Evolutionary conservation across 139 green algal genomes (phyloP), one percentile per base, ranked within the genome.

Genomic region (Marvania coccoides): DNA sequence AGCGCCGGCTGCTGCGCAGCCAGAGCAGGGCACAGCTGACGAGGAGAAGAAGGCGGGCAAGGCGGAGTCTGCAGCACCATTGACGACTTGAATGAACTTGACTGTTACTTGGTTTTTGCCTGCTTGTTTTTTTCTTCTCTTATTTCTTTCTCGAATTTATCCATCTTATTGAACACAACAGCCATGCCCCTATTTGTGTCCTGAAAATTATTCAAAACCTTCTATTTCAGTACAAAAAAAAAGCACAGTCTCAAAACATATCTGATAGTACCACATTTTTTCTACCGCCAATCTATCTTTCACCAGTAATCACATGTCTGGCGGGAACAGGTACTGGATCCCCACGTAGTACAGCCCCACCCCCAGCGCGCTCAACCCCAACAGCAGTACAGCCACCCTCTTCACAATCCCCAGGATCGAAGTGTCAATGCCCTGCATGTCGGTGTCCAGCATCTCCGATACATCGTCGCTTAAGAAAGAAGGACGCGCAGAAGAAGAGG

Each of bases 301-400:
- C 70, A 7, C n/a, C n/a, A n/a, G n/a, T n/a, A n/a, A n/a, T n/a
- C n/a, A n/a, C n/a, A n/a, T n/a, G n/a, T n/a, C n/a, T n/a, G n/a
- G n/a, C n/a, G 78, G 74, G 57, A 91, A 90, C 3, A 81, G 30
- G 33, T 77, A 85, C 51, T 91, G 71, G 23, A 93, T 59, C 0
- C 86, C 86, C 0, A 83, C 33, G 63, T 78, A 89, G 59, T 82
- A 93, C 5, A 93, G 63, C 0, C 51, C 79, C 1, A 74, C 69
- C 12, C 83, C 85, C 7, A 87, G 61, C 0, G 64, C 53, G 0
- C 72, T 38, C 2, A 77, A 68, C 4, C 56, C 74, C 65, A 88
- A 51, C 47, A 93, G 46, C 30, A 93, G 53, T 28, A 88, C 36
- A 2, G 62, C 42, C 26, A 93, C 86, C 1, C 86, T 74, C 48